Conservation (phyloP, 495 filamentous ascomycete species). For the Aspergillus hancockii region DNA sequence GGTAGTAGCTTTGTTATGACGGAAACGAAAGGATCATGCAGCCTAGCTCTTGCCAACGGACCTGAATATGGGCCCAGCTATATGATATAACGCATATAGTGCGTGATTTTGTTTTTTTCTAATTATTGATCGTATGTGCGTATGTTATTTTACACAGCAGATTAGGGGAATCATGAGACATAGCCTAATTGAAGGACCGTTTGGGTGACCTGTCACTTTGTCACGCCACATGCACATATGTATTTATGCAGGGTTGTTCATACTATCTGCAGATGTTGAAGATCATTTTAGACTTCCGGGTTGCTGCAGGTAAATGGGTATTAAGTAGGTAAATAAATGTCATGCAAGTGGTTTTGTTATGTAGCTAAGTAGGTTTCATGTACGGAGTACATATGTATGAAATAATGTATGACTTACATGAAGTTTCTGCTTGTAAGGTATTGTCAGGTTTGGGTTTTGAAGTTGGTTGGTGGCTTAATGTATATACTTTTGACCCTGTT, state of each 20-base stretch:
- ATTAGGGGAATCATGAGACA: not conserved
- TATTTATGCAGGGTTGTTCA: not conserved
- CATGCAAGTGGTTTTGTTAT: not conserved
- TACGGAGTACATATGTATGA: not conserved
- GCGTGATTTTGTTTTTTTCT: not conserved
- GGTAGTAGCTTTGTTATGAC: no score
- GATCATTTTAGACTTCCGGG: conserved; percentile 11
- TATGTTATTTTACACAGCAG: not conserved
- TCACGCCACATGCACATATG: conserved; percentile 1
- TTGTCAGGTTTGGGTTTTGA: not conserved
- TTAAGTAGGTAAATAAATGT: not conserved
- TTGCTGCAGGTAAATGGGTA: conserved; percentile 7
- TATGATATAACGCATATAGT: not conserved
- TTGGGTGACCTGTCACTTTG: not conserved
- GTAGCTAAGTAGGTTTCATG: not conserved
- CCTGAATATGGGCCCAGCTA: not conserved
- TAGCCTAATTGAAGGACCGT: not conserved
- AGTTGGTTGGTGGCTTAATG: no score
- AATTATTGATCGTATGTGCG: not conserved
- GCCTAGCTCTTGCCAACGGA: not conserved
- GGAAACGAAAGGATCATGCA: no score
- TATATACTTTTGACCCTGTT: no score
- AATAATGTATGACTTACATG: not conserved
- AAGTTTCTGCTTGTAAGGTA: not conserved
- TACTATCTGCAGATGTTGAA: not conserved